Conservation (phyloP, 306 rosid species). For the Medicago arabica region DNA sequence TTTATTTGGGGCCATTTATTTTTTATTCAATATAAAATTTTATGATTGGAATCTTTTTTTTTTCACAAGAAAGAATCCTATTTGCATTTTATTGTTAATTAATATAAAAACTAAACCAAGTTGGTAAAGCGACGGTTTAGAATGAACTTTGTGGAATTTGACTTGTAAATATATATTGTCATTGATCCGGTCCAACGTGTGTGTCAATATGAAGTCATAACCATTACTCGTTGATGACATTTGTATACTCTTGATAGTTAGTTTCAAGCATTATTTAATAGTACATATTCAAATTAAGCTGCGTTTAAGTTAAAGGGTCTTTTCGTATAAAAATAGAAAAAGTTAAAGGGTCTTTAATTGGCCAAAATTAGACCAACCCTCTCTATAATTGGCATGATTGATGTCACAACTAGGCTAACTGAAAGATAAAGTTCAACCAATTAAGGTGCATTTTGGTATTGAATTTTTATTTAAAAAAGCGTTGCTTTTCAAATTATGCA, state of each 20-base stretch:
- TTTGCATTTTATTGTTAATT: not conserved
- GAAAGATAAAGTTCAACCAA: conserved; percentile 4
- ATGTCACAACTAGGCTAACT: conserved; percentile 18
- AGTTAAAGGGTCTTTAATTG: conserved; percentile 17
- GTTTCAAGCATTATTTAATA: conserved; percentile 31
- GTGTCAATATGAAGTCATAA: conserved; percentile 23
- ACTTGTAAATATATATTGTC: conserved; percentile 4
- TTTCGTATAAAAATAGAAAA: not conserved
- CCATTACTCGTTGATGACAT: conserved; percentile 38
- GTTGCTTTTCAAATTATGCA: not conserved
- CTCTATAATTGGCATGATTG: conserved; percentile 20
- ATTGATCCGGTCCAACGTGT: conserved; percentile 33
- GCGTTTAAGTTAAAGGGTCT: not conserved
- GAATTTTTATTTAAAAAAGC: not conserved
- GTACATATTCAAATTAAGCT: conserved; percentile 15
- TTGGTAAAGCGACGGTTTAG: conserved; percentile 40
- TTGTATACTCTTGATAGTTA: not conserved
- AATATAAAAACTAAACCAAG: not conserved
- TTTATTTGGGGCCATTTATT: not conserved
- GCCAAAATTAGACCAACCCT: conserved; percentile 27
- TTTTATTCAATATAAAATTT: conserved; percentile 19
- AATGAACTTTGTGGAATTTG: conserved; percentile 40
- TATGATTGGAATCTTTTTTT: not conserved
- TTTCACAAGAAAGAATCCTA: not conserved
- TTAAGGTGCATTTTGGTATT: not conserved